phyloP scores from a whole-genome alignment of 2,329 filamentous ascomycete species.

The Verticillium tricorpus region DNA sequence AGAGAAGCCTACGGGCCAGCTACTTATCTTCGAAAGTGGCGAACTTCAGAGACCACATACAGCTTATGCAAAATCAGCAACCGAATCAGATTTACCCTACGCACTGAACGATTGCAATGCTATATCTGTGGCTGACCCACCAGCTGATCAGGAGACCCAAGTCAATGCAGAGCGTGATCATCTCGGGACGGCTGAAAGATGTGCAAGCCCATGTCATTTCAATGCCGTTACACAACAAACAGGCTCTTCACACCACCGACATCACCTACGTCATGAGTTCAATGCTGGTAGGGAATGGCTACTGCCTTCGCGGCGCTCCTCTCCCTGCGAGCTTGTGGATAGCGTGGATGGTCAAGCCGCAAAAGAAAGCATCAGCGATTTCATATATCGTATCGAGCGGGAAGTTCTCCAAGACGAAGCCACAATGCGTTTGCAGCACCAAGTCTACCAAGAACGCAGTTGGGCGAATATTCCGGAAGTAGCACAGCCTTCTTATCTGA shows the following conservation, averaged over 20 bases:
- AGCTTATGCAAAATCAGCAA: neutral
- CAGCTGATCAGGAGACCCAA: neutral
- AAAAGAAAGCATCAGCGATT: constrained; percentile 24
- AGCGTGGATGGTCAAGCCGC: neutral
- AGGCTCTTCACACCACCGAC: too few relatives aligned
- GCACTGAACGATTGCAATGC: neutral
- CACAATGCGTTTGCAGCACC: too few relatives aligned
- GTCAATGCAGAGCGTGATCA: neutral
- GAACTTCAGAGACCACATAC: neutral
- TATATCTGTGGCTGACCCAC: neutral
- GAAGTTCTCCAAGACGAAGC: constrained; percentile 13
- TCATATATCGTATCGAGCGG: constrained; percentile 27
- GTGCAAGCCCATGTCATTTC: too few relatives aligned
- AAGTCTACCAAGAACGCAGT: neutral
- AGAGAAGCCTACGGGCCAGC: neutral
- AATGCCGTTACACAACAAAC: too few relatives aligned
- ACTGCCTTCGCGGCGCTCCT: neutral
- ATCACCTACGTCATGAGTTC: neutral
- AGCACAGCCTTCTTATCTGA: neutral
- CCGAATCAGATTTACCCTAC: too few relatives aligned
- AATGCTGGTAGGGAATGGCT: neutral
- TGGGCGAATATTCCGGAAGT: neutral
- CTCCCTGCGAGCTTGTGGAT: constrained; percentile 1
- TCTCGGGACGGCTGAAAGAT: too few relatives aligned
- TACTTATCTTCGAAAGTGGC: neutral